Base-by-base conservation (phyloP, 1,284 basidiomycete genomes). In the Leccinum pachyderme region DNA sequence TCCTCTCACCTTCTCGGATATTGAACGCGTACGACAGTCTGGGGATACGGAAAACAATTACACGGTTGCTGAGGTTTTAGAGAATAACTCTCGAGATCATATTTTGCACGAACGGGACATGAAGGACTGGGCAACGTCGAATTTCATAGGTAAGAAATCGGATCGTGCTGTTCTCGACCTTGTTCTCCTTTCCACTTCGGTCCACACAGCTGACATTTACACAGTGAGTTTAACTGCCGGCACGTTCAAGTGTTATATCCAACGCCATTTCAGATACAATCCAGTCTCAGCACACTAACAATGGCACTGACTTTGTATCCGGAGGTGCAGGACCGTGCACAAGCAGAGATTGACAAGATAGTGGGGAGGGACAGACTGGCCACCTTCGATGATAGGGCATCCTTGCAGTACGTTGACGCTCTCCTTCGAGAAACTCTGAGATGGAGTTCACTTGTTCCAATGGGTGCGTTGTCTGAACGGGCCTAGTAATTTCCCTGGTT, bases 351-450 rank as follows among this genome's bases (percentile, higher is more conserved):
- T 18, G 67, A 71, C 44, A 51, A 15, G 15, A 59, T 66, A 3
- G 55, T 70, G 1, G 68, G 65, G 37, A 55, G 54, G 32, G 56
- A 54, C 29, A 58, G 61, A 49, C 39, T 68, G 0, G 70, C 68
- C 6, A 52, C 49, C 11, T 56, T 69, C 25, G 44, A 49, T 5
- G 68, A 70, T 49, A 57, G 54, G 37, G 18, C 49, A n/a, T 59
- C 52, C 8, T 53, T 70, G 46, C 60, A 56, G 15, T 70, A 68
- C 39, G 51, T 72, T 4, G 70, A 71, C 3, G 70, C 68, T 3
- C 47, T 69, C 5, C 39, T 68, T 13, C 51, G 56, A 35, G 68
- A 70, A 52, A 56, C 57, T 7, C 44, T 61, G 49, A 65, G 68
- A 48, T 70, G 68, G 68, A 52, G 52, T 24, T 52, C 63, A 5